These are phyloP conservation scores for Populus trichocarpa DNA, from an alignment of 441 rosid species.

Conservation along the genomic window DNA sequence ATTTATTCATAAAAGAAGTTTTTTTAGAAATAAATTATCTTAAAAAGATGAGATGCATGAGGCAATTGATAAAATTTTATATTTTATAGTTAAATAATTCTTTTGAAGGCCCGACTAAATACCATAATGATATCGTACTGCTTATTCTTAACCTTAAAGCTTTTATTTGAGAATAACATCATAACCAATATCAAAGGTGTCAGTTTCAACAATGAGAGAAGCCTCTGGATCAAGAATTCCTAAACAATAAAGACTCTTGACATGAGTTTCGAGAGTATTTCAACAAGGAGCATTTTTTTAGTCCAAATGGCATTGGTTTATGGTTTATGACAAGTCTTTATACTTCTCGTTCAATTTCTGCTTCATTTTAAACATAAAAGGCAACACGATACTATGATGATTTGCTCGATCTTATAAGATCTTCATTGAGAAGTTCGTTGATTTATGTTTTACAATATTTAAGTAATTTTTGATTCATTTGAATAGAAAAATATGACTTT, in stretches of 20 bases:
- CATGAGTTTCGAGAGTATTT: background rate
- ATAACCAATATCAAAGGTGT: background rate
- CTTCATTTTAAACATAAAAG: background rate
- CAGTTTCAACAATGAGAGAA: background rate
- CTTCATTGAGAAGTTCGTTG: no score
- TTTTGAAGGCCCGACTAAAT: background rate
- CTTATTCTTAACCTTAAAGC: background rate
- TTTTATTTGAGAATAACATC: background rate
- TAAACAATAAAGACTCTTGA: background rate
- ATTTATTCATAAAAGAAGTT: background rate
- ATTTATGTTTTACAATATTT: no score
- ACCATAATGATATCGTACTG: background rate
- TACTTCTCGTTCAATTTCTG: no score
- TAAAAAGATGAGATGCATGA: background rate
- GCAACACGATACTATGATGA: background rate
- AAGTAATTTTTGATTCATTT: background rate
- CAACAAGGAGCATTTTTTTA: no score
- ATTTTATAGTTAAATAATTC: background rate
- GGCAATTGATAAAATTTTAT: background rate
- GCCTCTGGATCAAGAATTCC: background rate
- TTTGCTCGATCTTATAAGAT: background rate
- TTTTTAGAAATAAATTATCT: background rate
- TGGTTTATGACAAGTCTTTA: no score
- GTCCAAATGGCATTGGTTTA: no score
- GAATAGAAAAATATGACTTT: background rate